phyloP scores from a whole-genome alignment of 108 stramenopile genomes.

The Conticribra guillardii region DNA sequence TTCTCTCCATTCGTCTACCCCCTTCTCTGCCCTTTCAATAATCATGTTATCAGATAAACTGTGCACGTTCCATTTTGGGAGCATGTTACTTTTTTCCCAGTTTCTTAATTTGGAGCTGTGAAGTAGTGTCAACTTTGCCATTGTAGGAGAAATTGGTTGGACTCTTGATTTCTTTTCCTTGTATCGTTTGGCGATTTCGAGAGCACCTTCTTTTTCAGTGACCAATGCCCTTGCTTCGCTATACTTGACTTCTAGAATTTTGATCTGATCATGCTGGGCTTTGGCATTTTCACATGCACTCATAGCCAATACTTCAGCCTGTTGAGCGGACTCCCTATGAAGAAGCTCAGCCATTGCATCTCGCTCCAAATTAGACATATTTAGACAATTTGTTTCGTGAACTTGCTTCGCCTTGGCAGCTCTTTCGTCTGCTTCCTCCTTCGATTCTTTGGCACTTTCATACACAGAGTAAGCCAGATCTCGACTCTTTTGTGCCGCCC shows the following conservation, averaged over 20 bases:
- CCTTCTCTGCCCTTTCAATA: constrained; percentile 39
- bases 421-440: constrained; percentile 50
- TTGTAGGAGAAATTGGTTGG: constrained; percentile 53
- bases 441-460: constrained; percentile 53
- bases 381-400: constrained; percentile 55
- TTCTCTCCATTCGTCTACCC: constrained; percentile 41
- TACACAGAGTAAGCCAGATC: constrained; percentile 49
- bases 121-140: constrained; percentile 65
- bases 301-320: constrained; percentile 61
- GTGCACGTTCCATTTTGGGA: constrained; percentile 66
- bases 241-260: constrained; percentile 37
- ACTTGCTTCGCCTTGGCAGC: constrained; percentile 59
- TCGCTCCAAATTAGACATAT: constrained; percentile 53
- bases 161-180: constrained; percentile 61
- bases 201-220: constrained; percentile 52
- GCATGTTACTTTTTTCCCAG: constrained; percentile 71
- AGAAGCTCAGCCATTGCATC: constrained; percentile 57
- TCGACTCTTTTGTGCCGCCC: constrained; percentile 36
- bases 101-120: constrained; percentile 58
- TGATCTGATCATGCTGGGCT: constrained; percentile 44
- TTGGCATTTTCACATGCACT: constrained; percentile 62
- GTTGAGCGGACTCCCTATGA: constrained; percentile 39
- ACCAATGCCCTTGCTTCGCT: constrained; percentile 44
- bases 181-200: constrained; percentile 70
- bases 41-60: constrained; percentile 62